phyloP scores from a whole-genome alignment of 129 eudicot species.

The Oenanthe sinensis region DNA sequence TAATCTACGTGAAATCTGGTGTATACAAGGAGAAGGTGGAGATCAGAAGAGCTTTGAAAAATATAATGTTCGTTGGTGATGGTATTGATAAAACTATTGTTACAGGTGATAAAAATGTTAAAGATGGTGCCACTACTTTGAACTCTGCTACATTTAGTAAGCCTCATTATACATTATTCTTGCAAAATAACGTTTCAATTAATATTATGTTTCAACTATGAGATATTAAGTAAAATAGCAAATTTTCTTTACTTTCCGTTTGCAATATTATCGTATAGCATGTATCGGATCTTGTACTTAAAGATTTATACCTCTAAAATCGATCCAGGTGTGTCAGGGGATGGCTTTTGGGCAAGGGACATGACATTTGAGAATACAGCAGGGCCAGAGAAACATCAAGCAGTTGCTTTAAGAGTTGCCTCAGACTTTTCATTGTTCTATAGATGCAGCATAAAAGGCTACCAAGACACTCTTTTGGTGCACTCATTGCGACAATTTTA shows the following conservation, averaged over 20 bases:
- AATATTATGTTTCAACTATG: not conserved
- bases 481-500: slow-evolving; percentile 36
- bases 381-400: slow-evolving; percentile 43
- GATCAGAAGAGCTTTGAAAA: slow-evolving; percentile 24
- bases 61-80: slow-evolving; percentile 49
- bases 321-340: slow-evolving; percentile 30
- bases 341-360: slow-evolving; percentile 34
- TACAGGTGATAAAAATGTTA: slow-evolving; percentile 31
- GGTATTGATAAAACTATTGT: slow-evolving; percentile 42
- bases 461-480: slow-evolving; percentile 40
- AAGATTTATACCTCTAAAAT: not conserved
- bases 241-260: not conserved
- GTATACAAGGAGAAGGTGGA: slow-evolving; percentile 41
- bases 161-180: not conserved
- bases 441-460: slow-evolving; percentile 39
- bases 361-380: slow-evolving; percentile 46
- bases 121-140: slow-evolving; percentile 38
- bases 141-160: slow-evolving; percentile 50
- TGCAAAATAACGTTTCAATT: not conserved
- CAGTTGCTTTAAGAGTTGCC: slow-evolving; percentile 31
- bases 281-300: not conserved
- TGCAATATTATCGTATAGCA: not conserved
- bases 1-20: slow-evolving; percentile 48
- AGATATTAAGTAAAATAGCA: too few species aligned
- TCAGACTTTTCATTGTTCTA: slow-evolving; percentile 37